Base-by-base conservation (phyloP, 345 rosid genomes). In the Eucalyptus curtisii region DNA sequence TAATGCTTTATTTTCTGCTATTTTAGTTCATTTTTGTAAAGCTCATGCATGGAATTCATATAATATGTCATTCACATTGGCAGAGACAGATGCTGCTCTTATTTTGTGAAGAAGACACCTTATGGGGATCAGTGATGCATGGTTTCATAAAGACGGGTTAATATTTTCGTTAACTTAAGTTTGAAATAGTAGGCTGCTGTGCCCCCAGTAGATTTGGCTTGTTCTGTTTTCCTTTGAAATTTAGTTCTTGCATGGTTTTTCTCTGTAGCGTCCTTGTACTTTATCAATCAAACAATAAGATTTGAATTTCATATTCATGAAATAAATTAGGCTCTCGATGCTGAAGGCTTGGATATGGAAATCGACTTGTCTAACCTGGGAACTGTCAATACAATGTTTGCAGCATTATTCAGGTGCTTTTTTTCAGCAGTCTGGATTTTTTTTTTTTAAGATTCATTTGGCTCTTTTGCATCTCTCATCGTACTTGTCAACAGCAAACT, bases 381-480 rank as follows among this genome's bases (percentile, higher is more conserved):
- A 89, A 96, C 99, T 22, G 99, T 98, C 47, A 98, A 98, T 92
- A 97, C 99, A 9, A 95, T 98, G 96, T 98, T 98, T 95, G 99
- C 99, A 13, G 99, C 99, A 76, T 94, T 98, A 87, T 98, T 98
- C 96, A 98, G 99, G 99, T 96, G 71, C 52, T 76, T 88, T 86
- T 86, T 71, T 27, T 86, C 45, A 45, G 48, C 44, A 49, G 79
- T n/a, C 64, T 79, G 59, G 52, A 11, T 14, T 49, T 57, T 13
- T 89, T 89, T 86, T 48, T 50, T 17, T 52, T 52, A 85, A 57
- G 53, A 45, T 49, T 49, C 50, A 82, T 57, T 84, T 80, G 49
- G 88, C 49, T n/a, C 84, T 90, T 88, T 89, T 71, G 42, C 88
- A 42, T 88, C 87, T 22, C 31, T 86, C 86, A 20, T 90, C 53